Conservation (phyloP, 1,139 yeast species). For the Lodderomyces pseudojiufengensis region DNA sequence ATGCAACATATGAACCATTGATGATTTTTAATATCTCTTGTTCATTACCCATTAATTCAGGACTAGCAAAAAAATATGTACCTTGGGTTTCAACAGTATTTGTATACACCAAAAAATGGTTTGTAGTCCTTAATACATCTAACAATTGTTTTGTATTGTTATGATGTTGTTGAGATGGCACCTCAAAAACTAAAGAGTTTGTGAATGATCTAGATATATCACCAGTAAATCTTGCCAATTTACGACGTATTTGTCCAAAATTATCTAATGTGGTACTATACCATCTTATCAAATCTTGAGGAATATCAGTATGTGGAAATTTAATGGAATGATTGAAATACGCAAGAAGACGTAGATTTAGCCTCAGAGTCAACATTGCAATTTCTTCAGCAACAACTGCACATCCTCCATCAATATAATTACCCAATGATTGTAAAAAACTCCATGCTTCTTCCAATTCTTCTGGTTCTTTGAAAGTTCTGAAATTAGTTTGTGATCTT, state of each 20-base stretch:
- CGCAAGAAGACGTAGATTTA: slow-evolving; percentile 64
- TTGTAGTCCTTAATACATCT: slow-evolving; percentile 55
- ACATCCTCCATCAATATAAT: slow-evolving; percentile 78
- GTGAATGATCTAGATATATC: slow-evolving; percentile 69
- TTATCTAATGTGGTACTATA: slow-evolving; percentile 78
- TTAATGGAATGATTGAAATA: slow-evolving; percentile 71
- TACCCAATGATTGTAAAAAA: slow-evolving; percentile 70
- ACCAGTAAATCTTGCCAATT: slow-evolving; percentile 72
- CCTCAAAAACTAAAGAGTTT: slow-evolving; percentile 67
- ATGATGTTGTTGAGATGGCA: slow-evolving; percentile 41
- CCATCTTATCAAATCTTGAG: slow-evolving; percentile 73
- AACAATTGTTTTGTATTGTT: slow-evolving; percentile 54
- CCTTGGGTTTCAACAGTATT: slow-evolving; percentile 75
- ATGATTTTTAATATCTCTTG: slow-evolving; percentile 40
- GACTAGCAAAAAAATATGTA: slow-evolving; percentile 66
- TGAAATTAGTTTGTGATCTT: slow-evolving; percentile 57
- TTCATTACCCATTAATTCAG: slow-evolving; percentile 47
- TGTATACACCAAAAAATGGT: slow-evolving; percentile 77
- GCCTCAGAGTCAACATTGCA: slow-evolving; percentile 58
- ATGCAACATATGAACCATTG: slow-evolving; percentile 43
- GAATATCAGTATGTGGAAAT: slow-evolving; percentile 46
- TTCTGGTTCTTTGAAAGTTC: slow-evolving; percentile 91
- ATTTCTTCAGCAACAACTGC: slow-evolving; percentile 77
- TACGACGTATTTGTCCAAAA: slow-evolving; percentile 81
- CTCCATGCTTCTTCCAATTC: slow-evolving; percentile 78